Evolutionary conservation across 1,139 yeast species (phyloP).

Genomic region (Geotrichum europaeum): DNA sequence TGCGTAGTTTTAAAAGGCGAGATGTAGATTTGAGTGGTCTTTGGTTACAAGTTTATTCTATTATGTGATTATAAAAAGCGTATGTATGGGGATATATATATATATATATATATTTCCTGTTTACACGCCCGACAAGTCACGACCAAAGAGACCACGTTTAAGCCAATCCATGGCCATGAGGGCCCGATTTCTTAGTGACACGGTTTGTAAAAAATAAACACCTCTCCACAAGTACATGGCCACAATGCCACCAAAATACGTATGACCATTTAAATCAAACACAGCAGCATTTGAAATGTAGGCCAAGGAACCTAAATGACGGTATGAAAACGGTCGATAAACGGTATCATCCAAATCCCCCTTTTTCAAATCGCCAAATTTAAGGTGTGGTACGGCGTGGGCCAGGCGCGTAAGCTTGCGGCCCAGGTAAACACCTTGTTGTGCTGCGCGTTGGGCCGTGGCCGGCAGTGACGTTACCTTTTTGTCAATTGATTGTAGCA

Average conservation of each 20-base stretch:
- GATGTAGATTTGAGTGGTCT: too few species aligned
- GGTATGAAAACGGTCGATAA: conserved; percentile 50
- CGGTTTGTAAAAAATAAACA: conserved; percentile 58
- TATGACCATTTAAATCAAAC: conserved; percentile 52
- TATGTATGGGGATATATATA: too few species aligned
- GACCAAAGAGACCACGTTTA: conserved; percentile 56
- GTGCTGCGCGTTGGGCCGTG: conserved; percentile 63
- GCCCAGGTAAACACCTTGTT: conserved; percentile 58
- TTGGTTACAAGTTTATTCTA: too few species aligned
- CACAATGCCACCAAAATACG: conserved; percentile 52
- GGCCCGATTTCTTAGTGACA: conserved; percentile 52
- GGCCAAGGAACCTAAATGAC: conserved; percentile 56
- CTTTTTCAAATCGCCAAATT: conserved; percentile 40
- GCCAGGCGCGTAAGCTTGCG: conserved; percentile 49
- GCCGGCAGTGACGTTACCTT: conserved; percentile 61
- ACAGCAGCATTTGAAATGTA: conserved; percentile 62
- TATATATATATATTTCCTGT: too few species aligned
- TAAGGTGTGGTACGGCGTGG: conserved; percentile 34
- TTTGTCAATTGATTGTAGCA: conserved; percentile 50
- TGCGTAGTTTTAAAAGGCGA: background rate
- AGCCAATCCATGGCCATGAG: conserved; percentile 58
- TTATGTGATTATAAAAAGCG: too few species aligned
- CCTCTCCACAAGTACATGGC: conserved; percentile 67
- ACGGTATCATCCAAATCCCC: conserved; percentile 52
- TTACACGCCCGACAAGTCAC: conserved; percentile 43